phyloP scores from a whole-genome alignment of 371 early-diverging fungal genomes.

The Rhizomucor miehei region DNA sequence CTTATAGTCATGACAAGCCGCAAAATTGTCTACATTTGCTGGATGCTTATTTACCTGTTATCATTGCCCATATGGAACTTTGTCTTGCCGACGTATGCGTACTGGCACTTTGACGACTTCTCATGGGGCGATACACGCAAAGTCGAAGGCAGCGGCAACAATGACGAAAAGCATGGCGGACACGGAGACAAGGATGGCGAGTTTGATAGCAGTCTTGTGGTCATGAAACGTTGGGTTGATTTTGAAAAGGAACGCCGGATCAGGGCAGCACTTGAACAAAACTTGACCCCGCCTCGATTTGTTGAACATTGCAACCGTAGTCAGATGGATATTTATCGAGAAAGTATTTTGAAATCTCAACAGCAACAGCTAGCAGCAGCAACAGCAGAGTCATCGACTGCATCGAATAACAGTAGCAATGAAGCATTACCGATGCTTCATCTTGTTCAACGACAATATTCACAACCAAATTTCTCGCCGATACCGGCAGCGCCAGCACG shows the following conservation, averaged over 20 bases:
- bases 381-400: no score
- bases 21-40: conserved; percentile 87
- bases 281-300: conserved; percentile 5
- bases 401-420: no score
- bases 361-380: no score
- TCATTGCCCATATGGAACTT: conserved; percentile 97
- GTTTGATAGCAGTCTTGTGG: conserved; percentile 65
- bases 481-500: no score
- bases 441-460: no score
- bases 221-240: conserved; percentile 68
- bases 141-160: conserved; percentile 70
- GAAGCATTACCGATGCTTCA: no score
- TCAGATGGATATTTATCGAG: neutral
- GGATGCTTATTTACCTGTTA: conserved; percentile 93
- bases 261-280: conserved; percentile 7
- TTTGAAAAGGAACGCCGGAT: conserved; percentile 57
- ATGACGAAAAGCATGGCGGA: no score
- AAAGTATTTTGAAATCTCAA: no score
- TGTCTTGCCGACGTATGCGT: conserved; percentile 93
- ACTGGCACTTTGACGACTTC: conserved; percentile 99
- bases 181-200: conserved; percentile 68
- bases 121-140: conserved; percentile 96
- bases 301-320: neutral
- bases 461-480: no score
- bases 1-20: conserved; percentile 88